A percentile compares a stretch with the other conserved stretches of the same genome.
phyloP scores from a whole-genome alignment of 176 grass and related monocot genomes.

The Avena atlantica region DNA sequence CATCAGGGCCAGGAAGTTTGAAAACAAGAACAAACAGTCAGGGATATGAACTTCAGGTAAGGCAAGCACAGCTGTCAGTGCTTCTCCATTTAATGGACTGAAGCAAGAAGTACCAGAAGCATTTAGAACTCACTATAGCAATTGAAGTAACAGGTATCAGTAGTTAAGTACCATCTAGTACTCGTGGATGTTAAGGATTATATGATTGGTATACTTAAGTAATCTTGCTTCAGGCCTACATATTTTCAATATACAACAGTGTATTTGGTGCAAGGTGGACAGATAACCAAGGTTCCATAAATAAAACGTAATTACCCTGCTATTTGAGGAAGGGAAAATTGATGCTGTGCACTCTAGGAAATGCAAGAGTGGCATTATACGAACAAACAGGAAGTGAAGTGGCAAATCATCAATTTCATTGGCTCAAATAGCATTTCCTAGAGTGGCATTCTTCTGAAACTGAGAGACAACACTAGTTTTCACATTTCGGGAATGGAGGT shows the following conservation, averaged over 20 bases:
- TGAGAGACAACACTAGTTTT: background rate
- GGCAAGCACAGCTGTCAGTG: background rate
- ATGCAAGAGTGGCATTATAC: background rate
- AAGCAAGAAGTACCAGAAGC: background rate
- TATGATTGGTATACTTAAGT: conserved; percentile 16
- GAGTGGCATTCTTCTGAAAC: no score
- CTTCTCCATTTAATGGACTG: background rate
- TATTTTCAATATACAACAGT: background rate
- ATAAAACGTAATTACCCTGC: background rate
- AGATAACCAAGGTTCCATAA: background rate
- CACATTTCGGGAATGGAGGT: background rate
- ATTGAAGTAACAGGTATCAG: background rate
- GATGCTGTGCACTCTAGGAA: background rate
- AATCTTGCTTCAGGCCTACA: conserved; percentile 13
- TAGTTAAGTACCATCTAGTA: no score
- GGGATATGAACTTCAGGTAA: background rate
- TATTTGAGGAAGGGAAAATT: background rate
- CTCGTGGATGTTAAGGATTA: no score
- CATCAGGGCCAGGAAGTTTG: background rate
- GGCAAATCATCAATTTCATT: conserved; percentile 11
- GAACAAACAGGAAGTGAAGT: background rate
- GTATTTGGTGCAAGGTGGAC: background rate
- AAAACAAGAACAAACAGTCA: conserved; percentile 4
- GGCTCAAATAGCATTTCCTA: background rate
- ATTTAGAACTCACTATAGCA: background rate